Conservation (phyloP, 805 yeast species). For the Candida oleophila region DNA sequence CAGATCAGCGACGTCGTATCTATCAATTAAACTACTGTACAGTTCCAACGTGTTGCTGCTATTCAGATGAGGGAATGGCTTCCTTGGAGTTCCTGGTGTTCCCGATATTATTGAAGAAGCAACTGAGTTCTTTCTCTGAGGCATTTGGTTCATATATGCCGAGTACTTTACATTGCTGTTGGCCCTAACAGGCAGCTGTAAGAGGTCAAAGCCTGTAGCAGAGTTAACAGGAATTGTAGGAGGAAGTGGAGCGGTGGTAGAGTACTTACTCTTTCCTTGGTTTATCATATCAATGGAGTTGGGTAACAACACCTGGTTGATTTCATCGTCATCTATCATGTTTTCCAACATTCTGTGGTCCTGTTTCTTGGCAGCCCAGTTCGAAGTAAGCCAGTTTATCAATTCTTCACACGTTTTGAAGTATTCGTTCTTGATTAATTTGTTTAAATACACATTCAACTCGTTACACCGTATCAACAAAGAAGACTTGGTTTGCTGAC, state of each 20-base stretch:
- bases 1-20: conserved; percentile 21
- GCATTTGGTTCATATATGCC: conserved; percentile 12
- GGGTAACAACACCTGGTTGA: conserved; percentile 14
- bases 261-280: conserved; percentile 9
- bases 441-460: conserved; percentile 24
- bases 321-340: conserved; percentile 14
- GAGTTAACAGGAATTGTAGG: conserved; percentile 5
- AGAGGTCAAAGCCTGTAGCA: conserved; percentile 1
- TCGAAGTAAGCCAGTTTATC: conserved; percentile 24
- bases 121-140: background rate
- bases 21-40: conserved; percentile 27
- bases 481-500: conserved; percentile 11
- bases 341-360: conserved; percentile 5
- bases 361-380: conserved; percentile 4
- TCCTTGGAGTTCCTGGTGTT: background rate
- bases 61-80: conserved; percentile 1
- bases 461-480: conserved; percentile 21
- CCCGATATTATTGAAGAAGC: background rate
- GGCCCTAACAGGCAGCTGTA: conserved; percentile 17
- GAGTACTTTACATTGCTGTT: conserved; percentile 14
- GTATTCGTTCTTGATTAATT: conserved; percentile 20
- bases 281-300: conserved; percentile 18
- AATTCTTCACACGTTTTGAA: conserved; percentile 23
- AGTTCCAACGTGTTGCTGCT: conserved; percentile 25
- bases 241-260: conserved; percentile 26